Conservation (phyloP, 2,329 filamentous ascomycete genomes). For the Plectosphaerella cucumerina region DNA sequence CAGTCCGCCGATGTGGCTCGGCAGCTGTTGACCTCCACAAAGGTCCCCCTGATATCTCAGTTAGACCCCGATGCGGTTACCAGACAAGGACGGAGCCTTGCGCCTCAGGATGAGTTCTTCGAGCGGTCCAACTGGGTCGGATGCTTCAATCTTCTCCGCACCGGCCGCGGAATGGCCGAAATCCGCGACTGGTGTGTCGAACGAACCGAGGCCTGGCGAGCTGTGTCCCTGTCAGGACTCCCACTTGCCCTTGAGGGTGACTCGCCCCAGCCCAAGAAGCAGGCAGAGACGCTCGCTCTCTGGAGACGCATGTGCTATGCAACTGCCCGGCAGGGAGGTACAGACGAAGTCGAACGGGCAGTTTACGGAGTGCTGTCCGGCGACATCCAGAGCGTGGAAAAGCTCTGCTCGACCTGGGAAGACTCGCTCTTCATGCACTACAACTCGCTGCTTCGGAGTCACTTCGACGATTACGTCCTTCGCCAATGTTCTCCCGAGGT, state of each 20-base stretch:
- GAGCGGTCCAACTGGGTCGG: slow-evolving; percentile 89
- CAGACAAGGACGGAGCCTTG: slow-evolving; percentile 71
- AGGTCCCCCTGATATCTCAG: slow-evolving; percentile 71
- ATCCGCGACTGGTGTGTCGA: slow-evolving; percentile 85
- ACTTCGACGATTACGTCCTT: slow-evolving; percentile 71
- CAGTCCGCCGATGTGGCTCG: slow-evolving; percentile 52
- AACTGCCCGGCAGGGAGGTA: slow-evolving; percentile 63
- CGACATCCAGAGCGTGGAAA: slow-evolving; percentile 72
- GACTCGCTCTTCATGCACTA: slow-evolving; percentile 85
- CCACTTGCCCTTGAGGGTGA: slow-evolving; percentile 47
- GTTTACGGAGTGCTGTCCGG: slow-evolving; percentile 90
- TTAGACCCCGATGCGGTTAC: slow-evolving; percentile 88
- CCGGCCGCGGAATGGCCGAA: slow-evolving; percentile 69
- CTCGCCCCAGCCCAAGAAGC: slow-evolving; percentile 32
- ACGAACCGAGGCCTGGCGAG: slow-evolving; percentile 84
- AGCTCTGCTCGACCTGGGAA: slow-evolving; percentile 75
- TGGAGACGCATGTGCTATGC: slow-evolving; percentile 78
- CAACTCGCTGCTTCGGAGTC: slow-evolving; percentile 75
- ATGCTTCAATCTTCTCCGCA: slow-evolving; percentile 88
- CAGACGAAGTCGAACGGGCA: slow-evolving; percentile 77
- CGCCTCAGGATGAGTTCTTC: slow-evolving; percentile 80
- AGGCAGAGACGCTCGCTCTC: slow-evolving; percentile 49
- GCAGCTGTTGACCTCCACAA: slow-evolving; percentile 54
- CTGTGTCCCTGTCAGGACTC: slow-evolving; percentile 73
- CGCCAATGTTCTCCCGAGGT: slow-evolving; percentile 48